Base-by-base conservation (phyloP, 225 moss, liverwort and hornwort genomes). In the Ulota crispa region DNA sequence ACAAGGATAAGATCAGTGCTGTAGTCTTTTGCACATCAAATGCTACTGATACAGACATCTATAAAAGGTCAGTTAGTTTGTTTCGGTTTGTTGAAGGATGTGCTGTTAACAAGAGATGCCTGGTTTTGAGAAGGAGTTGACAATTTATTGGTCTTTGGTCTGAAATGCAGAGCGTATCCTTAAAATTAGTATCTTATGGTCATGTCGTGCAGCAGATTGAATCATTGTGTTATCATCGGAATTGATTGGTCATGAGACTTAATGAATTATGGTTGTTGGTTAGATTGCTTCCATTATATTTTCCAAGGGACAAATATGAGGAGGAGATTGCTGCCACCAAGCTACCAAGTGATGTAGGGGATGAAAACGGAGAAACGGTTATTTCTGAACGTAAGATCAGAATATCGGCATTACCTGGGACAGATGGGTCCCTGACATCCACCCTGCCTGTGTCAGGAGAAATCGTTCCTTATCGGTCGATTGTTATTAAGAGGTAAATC, bases 371-470 rank as follows among this genome's bases (percentile, higher is more conserved):
- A 73, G 99, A 96, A 86, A 99, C 94, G 2, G 85, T 96, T 23
- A 96, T 99, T 41, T 89, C 92, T 54, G 99, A 99, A 85, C 93
- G 99, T 68, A 95, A 96, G 89, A 99, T 99, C 85, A 91, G 99
- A 94, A 99, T 99, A 84, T 93, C 99, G 71, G 96, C 94, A 64
- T 87, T 96, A 80, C 96, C 96, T 73, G 92, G 94, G 61, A 82
- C 83, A 39, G 85, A 90, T 56, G 73, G 79, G 39, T 85, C 86
- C 55, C 91, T 88, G 39, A 77, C 52, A 43, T 86, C 88, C 83
- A 73, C 89, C 9, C 87, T 62, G 31, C 72, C 89, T 47, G 68
- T 82, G 23, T 87, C 91, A 65, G 93, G 89, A 78, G 88, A 94
- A 81, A 41, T 85, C 21, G 78, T 47, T 14, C 85, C 88, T 36